These are phyloP conservation scores for Pichia rugopelliculosa DNA, from an alignment of 805 yeast species.

Conservation along the genomic window DNA sequence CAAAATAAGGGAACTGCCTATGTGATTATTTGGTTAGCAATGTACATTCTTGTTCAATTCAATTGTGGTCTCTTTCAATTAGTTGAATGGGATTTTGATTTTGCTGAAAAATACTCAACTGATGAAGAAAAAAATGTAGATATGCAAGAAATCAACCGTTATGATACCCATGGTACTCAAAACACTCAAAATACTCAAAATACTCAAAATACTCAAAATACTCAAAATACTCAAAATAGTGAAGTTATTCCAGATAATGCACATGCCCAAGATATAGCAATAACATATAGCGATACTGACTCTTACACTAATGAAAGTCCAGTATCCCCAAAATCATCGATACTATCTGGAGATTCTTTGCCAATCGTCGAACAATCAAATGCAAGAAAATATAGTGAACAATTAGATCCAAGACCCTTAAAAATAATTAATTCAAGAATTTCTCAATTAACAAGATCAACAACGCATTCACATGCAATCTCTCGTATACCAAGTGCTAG, in stretches of 20 bases:
- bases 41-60: slow-evolving; percentile 45
- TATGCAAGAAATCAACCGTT: too few species aligned
- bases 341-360: background rate
- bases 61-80: slow-evolving; percentile 44
- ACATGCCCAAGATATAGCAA: background rate
- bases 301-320: slow-evolving; percentile 5
- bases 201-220: background rate
- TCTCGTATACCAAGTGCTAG: slow-evolving; percentile 29
- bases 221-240: background rate
- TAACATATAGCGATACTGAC: background rate
- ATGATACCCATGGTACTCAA: too few species aligned
- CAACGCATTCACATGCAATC: slow-evolving; percentile 10
- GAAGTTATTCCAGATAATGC: background rate
- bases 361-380: background rate
- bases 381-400: background rate
- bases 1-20: slow-evolving; percentile 43
- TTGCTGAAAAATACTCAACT: slow-evolving; percentile 9
- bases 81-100: slow-evolving; percentile 44
- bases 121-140: slow-evolving; percentile 5
- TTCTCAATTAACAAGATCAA: slow-evolving; percentile 4
- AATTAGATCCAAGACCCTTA: slow-evolving; percentile 5
- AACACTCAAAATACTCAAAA: background rate
- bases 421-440: background rate
- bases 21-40: slow-evolving; percentile 49
- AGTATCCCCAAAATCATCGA: slow-evolving; percentile 9